Evolutionary conservation across 139 green algal species (phyloP).

Genomic region (Pleodorina starrii): DNA sequence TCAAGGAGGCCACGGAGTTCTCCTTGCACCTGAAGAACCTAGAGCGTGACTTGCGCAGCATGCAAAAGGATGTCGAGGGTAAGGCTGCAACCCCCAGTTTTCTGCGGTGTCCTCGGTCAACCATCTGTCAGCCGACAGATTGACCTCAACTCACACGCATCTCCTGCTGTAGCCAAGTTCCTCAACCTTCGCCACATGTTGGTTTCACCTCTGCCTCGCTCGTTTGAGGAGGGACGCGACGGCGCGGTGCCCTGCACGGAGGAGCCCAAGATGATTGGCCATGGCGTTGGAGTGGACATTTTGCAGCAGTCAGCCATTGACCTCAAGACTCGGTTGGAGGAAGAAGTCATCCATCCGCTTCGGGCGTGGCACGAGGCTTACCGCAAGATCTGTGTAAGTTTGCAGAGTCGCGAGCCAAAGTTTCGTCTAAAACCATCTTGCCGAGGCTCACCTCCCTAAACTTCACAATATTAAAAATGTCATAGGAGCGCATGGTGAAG

Average conservation of each 20-base stretch:
- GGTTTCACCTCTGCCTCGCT: slow-evolving; percentile 79
- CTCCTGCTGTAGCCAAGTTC: slow-evolving; percentile 59
- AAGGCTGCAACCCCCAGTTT: no score
- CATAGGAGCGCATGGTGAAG: slow-evolving; percentile 82
- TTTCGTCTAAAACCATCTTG: not conserved
- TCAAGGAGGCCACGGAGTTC: slow-evolving; percentile 87
- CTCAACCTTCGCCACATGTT: slow-evolving; percentile 72
- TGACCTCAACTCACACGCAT: no score
- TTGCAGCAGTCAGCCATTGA: slow-evolving; percentile 77
- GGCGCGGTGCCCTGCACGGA: slow-evolving; percentile 76
- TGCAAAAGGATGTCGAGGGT: slow-evolving; percentile 86
- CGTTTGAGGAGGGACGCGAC: slow-evolving; percentile 83
- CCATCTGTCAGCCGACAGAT: no score
- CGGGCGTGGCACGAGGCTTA: slow-evolving; percentile 84
- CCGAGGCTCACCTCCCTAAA: no score
- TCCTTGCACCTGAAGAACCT: slow-evolving; percentile 75
- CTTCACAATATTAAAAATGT: no score
- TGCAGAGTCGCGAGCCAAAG: not conserved
- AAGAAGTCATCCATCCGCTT: slow-evolving; percentile 88
- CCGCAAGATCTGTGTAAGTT: slow-evolving; percentile 67
- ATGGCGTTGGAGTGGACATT: slow-evolving; percentile 80
- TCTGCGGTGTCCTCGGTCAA: no score
- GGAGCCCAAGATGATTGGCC: slow-evolving; percentile 72
- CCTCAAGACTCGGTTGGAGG: slow-evolving; percentile 78
- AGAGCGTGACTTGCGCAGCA: slow-evolving; percentile 85